Evolutionary conservation across 768 basidiomycete species (phyloP).

Genomic region (Collybia mongolica): DNA sequence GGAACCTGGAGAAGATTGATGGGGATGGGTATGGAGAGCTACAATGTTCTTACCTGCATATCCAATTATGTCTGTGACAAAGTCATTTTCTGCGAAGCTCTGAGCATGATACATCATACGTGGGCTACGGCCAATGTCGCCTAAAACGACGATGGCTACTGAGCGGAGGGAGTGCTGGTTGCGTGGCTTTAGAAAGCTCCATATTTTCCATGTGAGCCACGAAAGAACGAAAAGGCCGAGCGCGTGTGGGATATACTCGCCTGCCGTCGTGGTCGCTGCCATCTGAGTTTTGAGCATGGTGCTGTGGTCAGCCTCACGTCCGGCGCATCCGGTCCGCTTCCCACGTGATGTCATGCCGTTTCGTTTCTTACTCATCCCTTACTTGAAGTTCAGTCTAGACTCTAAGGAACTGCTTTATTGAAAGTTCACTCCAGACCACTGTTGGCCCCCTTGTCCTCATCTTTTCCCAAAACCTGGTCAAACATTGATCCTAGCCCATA

Average conservation of each 20-base stretch:
- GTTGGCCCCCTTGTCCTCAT: too few species aligned
- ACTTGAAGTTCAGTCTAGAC: background rate
- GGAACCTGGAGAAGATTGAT: constrained; percentile 52
- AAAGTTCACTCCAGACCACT: too few species aligned
- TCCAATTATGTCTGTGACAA: constrained; percentile 79
- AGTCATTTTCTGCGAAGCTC: constrained; percentile 81
- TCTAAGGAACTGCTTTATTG: background rate
- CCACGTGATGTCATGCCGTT: constrained; percentile 16
- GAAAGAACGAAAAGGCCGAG: constrained; percentile 13
- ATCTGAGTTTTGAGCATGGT: background rate
- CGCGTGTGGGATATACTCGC: constrained; percentile 7
- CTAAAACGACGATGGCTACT: constrained; percentile 89
- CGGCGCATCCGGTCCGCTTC: background rate
- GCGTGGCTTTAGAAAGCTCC: constrained; percentile 33
- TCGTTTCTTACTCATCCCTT: constrained; percentile 10
- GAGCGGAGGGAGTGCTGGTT: constrained; percentile 52
- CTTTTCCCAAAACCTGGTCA: background rate
- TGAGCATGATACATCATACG: constrained; percentile 99
- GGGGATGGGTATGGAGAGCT: background rate
- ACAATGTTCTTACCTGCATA: constrained; percentile 65
- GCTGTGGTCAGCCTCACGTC: background rate
- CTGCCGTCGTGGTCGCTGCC: constrained; percentile 5
- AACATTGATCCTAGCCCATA: too few species aligned
- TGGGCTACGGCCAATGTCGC: constrained; percentile 94
- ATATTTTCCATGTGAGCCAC: constrained; percentile 28